These are phyloP conservation scores for Medicago truncatula DNA, from an alignment of 306 rosid genomes.

Conservation along the genomic window DNA sequence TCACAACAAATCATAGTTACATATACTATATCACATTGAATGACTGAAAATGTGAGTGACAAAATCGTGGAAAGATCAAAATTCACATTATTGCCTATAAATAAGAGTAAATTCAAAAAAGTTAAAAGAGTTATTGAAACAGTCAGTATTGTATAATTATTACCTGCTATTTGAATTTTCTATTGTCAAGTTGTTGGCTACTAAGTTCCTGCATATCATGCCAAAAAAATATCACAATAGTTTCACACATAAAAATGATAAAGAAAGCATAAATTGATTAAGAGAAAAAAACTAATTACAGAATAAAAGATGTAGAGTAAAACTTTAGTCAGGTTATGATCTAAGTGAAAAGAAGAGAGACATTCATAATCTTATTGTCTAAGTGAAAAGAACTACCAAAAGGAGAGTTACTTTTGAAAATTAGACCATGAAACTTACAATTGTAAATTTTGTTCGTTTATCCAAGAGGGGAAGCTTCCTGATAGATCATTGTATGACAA, in stretches of 20 bases:
- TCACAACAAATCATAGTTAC: too few species aligned
- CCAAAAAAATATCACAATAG: constrained; percentile 31
- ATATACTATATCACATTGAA: too few species aligned
- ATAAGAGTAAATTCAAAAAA: neutral
- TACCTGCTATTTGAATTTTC: constrained; percentile 65
- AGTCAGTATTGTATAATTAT: constrained; percentile 11
- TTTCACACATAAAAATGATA: constrained; percentile 14
- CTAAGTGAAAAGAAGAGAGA: neutral
- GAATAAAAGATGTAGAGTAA: neutral
- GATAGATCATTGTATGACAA: constrained; percentile 75
- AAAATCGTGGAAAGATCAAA: neutral
- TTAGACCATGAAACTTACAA: constrained; percentile 51
- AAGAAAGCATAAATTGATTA: constrained; percentile 9
- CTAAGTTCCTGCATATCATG: constrained; percentile 66
- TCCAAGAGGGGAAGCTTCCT: constrained; percentile 87
- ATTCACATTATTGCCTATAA: constrained; percentile 1
- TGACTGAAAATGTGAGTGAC: neutral
- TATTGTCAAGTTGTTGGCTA: constrained; percentile 74
- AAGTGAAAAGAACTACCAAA: neutral
- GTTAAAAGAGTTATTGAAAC: neutral
- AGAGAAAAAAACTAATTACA: neutral
- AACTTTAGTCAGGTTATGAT: neutral
- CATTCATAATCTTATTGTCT: neutral
- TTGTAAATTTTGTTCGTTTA: constrained; percentile 50
- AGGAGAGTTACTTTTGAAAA: too few species aligned